phyloP scores from a whole-genome alignment of 257 asterid genomes.

The Rhazya stricta region DNA sequence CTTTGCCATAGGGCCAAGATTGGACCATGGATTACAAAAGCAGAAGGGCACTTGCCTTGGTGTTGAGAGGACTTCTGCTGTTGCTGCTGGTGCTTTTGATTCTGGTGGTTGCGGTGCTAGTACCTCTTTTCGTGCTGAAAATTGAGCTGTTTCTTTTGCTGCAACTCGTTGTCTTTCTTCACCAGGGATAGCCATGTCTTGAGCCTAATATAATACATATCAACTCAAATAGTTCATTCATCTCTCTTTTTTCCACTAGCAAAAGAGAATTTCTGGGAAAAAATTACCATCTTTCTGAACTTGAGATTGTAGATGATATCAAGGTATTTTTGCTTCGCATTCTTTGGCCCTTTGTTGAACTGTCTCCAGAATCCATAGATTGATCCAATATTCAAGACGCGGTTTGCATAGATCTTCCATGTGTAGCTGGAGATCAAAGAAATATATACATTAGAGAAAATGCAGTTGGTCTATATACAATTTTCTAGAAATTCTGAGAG shows the following conservation, averaged over 20 bases:
- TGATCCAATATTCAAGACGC: constrained; percentile 68
- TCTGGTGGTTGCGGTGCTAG: constrained; percentile 7
- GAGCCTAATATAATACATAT: constrained; percentile 36
- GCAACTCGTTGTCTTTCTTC: constrained; percentile 36
- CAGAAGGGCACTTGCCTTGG: constrained; percentile 23
- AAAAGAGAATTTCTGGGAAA: neutral
- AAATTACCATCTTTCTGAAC: constrained; percentile 57
- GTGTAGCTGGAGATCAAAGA: constrained; percentile 53
- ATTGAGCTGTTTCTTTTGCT: constrained; percentile 15
- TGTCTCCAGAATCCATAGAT: constrained; percentile 74
- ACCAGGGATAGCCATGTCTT: constrained; percentile 27
- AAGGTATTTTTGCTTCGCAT: constrained; percentile 60
- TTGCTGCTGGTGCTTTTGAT: constrained; percentile 8
- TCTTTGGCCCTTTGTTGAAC: constrained; percentile 48
- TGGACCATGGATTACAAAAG: neutral
- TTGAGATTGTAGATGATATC: constrained; percentile 68
- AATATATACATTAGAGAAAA: neutral
- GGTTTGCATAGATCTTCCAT: constrained; percentile 84
- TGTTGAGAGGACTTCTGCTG: constrained; percentile 14
- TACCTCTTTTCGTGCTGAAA: constrained; percentile 17
- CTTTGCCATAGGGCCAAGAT: neutral
- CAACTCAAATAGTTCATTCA: neutral
- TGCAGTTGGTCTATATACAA: neutral
- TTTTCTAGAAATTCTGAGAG: neutral
- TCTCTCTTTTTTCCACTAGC: neutral